Evolutionary conservation across 129 eudicot species (phyloP), one percentile per base, ranked within the genome.

Genomic region (Flaveria ramosissima): DNA sequence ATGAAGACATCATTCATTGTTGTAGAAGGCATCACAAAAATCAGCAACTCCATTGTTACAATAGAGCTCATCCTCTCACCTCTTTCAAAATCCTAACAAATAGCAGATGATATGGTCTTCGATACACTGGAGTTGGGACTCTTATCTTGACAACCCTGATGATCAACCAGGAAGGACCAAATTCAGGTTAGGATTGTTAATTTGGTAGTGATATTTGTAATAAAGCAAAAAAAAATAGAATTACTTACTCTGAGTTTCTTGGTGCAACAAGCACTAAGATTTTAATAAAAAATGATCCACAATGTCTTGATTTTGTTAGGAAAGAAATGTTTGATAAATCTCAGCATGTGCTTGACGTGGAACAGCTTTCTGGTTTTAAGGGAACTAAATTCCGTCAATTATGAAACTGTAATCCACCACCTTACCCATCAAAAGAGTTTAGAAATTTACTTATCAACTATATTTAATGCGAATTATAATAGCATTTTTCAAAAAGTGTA

Each of bases 401-500:
- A 23, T 23, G 24, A 23, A 23, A 23, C 24, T 23, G 24, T 23
- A 87, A 82, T 45, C 23, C 75, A 70, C 48, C 51, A 14, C 48
- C 47, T 73, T 47, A 53, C 41, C 11, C 53, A 1, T 51, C 32
- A 14, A 51, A 11, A 15, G 43, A 20, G 43, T 60, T 61, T 11
- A 42, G 23, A 0, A 61, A 36, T 36, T 47, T 15, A 17, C 39
- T 4, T 70, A 70, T 20, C 7, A 15, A 32, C 17, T 15, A 6
- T 15, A 23, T 20, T 48, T 57, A 59, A 75, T 46, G 17, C 6
- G 23, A 76, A 15, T 11, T 52, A 8, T 73, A 73, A 82, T 53
- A 87, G 96, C 85, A 87, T 87, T 64, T 92, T 85, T 68, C 88
- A 92, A 60, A 84, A 65, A 73, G 86, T 92, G 3, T 91, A 89